These are phyloP conservation scores for Tuber microsphaerosporum DNA, from an alignment of 495 filamentous ascomycete species.

Conservation along the genomic window DNA sequence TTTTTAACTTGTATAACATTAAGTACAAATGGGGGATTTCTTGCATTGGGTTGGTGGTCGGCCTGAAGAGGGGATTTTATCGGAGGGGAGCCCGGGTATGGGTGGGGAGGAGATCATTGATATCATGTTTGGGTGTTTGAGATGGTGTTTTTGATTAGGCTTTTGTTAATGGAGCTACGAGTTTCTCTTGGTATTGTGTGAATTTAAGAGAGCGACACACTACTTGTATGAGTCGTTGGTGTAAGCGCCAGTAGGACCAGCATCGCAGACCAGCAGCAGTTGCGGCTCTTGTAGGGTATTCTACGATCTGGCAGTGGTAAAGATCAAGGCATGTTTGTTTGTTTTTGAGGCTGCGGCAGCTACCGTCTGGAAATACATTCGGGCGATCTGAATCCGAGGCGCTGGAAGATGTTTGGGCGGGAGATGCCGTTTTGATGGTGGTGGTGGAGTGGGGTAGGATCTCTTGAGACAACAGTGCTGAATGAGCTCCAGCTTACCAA, in stretches of 20 bases:
- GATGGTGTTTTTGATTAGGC: not conserved
- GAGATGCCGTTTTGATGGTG: not conserved
- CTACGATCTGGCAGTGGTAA: not conserved
- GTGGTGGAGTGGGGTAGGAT: not conserved
- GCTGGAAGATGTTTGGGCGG: not conserved
- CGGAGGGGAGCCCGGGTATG: not conserved
- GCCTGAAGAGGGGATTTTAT: not conserved
- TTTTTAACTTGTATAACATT: slow-evolving; percentile 2
- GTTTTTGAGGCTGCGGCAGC: not conserved
- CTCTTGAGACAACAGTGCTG: not conserved
- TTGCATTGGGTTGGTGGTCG: not conserved
- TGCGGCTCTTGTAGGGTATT: not conserved
- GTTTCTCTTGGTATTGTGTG: not conserved
- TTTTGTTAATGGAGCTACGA: not conserved
- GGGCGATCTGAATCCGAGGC: not conserved
- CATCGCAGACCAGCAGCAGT: not conserved
- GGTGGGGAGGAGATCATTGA: not conserved
- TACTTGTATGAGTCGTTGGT: not conserved
- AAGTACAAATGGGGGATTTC: not conserved
- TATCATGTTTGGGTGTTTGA: slow-evolving; percentile 4
- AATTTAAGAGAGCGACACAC: not conserved
- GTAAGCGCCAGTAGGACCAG: not conserved
- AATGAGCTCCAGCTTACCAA: not conserved
- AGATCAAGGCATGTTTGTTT: not conserved
- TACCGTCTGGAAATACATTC: not conserved